phyloP scores from a whole-genome alignment of 2,329 filamentous ascomycete species.

The Alternaria dauci region DNA sequence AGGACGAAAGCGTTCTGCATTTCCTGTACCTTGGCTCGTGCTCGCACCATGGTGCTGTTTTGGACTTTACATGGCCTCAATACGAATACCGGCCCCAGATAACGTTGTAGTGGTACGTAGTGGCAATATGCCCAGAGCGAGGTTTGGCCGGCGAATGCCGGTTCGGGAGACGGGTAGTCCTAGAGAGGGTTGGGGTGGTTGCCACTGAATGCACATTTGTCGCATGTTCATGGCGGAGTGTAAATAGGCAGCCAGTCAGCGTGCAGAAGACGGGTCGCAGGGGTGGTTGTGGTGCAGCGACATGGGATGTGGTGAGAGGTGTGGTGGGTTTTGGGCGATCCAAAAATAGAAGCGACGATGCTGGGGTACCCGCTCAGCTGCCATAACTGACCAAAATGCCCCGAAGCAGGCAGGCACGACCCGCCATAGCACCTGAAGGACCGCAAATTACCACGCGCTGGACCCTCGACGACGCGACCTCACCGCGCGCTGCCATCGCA shows the following conservation, averaged over 20 bases:
- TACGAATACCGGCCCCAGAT: background rate
- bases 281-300: slow-evolving; percentile 24
- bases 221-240: slow-evolving; percentile 9
- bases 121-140: slow-evolving; percentile 7
- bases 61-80: background rate
- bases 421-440: slow-evolving; percentile 29
- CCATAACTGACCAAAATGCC: slow-evolving; percentile 37
- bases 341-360: slow-evolving; percentile 28
- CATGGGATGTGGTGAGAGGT: slow-evolving; percentile 16
- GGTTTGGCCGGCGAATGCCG: slow-evolving; percentile 7
- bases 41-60: background rate
- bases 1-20: background rate
- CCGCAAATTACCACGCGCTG: slow-evolving; percentile 40
- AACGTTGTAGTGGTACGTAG: background rate
- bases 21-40: background rate
- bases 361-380: slow-evolving; percentile 22
- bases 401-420: slow-evolving; percentile 32
- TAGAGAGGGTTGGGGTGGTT: slow-evolving; percentile 1
- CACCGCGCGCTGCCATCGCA: slow-evolving; percentile 18
- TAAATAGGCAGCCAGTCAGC: slow-evolving; percentile 16
- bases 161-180: background rate
- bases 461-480: slow-evolving; percentile 25
- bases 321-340: slow-evolving; percentile 19
- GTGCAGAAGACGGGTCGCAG: background rate
- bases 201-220: slow-evolving; percentile 7